Conservation (phyloP, 169 alveolate species). For the Cryptosporidium tyzzeri region DNA sequence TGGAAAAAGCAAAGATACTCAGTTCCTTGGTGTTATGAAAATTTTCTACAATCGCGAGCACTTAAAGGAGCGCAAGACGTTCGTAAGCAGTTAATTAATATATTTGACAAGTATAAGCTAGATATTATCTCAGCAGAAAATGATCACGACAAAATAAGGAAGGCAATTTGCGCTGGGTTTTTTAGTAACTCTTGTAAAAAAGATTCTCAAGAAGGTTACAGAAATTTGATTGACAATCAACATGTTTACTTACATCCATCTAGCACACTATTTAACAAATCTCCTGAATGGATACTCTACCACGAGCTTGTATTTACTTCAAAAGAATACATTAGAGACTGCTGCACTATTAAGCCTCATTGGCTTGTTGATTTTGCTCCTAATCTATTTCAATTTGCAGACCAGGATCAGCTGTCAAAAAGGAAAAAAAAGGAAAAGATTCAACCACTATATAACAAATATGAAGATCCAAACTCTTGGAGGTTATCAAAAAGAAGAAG, state of each 20-base stretch:
- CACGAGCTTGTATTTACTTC: conserved; percentile 98
- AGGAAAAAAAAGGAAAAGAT: conserved; percentile 93
- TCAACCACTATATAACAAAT: conserved; percentile 94
- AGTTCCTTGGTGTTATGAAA: conserved; percentile 97
- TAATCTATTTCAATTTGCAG: conserved; percentile 93
- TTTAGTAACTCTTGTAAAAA: conserved; percentile 96
- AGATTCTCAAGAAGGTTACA: conserved; percentile 98
- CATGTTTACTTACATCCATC: conserved; percentile 98
- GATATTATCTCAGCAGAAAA: conserved; percentile 89
- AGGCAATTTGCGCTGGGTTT: conserved; percentile 98
- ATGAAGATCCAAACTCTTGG: conserved; percentile 98
- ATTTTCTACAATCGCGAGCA: conserved; percentile 96
- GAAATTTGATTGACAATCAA: conserved; percentile 95
- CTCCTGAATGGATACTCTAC: conserved; percentile 98
- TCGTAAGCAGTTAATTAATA: conserved; percentile 93
- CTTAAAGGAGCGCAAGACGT: conserved; percentile 97
- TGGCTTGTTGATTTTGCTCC: conserved; percentile 99
- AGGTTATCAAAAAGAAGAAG: conserved; percentile 95
- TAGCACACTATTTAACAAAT: conserved; percentile 93
- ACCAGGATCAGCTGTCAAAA: conserved; percentile 89
- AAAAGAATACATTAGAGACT: conserved; percentile 98
- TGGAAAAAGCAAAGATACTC: conserved; percentile 94
- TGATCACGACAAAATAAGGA: conserved; percentile 91
- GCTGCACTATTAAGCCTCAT: conserved; percentile 94
- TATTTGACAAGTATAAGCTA: conserved; percentile 95